Conservation (phyloP, 306 rosid species). For the Cajanus cajan region DNA sequence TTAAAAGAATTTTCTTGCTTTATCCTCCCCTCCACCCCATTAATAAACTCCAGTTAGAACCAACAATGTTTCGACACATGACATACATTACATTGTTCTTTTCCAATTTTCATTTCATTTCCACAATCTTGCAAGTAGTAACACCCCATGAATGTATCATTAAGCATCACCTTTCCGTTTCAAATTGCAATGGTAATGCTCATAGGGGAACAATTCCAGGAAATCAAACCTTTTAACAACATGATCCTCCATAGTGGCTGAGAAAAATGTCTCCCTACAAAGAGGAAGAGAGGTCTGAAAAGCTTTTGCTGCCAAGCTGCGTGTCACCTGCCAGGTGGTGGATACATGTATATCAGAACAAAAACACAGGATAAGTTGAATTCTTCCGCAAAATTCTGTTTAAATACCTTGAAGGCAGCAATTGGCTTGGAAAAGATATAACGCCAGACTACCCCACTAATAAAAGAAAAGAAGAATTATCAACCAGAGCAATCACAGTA, state of each 20-base stretch:
- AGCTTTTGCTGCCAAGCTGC: slow-evolving; percentile 86
- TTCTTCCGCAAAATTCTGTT: slow-evolving; percentile 17
- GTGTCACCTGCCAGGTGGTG: slow-evolving; percentile 59
- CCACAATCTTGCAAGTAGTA: neutral
- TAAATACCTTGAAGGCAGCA: slow-evolving; percentile 82
- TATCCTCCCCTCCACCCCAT: neutral
- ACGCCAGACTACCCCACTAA: slow-evolving; percentile 82
- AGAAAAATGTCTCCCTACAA: slow-evolving; percentile 91
- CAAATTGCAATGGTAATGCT: slow-evolving; percentile 14
- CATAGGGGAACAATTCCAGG: neutral
- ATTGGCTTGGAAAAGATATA: slow-evolving; percentile 80
- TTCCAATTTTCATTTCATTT: neutral
- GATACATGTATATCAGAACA: slow-evolving; percentile 22
- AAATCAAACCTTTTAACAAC: slow-evolving; percentile 65
- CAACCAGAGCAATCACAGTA: slow-evolving; percentile 9
- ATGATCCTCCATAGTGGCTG: slow-evolving; percentile 69
- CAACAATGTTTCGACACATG: slow-evolving; percentile 4
- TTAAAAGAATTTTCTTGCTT: slow-evolving; percentile 1
- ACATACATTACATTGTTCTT: neutral
- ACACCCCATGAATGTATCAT: neutral
- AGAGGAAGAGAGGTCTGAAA: slow-evolving; percentile 80
- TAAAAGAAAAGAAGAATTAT: slow-evolving; percentile 26
- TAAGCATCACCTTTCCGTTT: neutral
- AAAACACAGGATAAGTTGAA: slow-evolving; percentile 14
- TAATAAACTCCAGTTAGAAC: neutral